These are phyloP conservation scores for Nannochloris sp. DNA, from an alignment of 139 green algal species.

Conservation along the genomic window DNA sequence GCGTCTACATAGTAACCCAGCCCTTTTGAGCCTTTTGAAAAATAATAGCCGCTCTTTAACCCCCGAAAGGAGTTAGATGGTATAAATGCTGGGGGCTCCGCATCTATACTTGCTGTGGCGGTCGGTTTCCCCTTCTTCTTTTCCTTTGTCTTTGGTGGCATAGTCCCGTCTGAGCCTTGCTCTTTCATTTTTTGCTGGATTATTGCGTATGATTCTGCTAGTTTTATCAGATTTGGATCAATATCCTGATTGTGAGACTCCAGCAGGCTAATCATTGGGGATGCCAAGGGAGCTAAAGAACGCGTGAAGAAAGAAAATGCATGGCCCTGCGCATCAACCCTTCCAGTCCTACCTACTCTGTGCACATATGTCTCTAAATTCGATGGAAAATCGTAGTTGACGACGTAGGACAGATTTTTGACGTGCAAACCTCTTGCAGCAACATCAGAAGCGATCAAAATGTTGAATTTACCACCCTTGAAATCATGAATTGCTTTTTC, in stretches of 20 bases:
- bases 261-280: constrained; percentile 54
- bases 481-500: constrained; percentile 59
- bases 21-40: too few species aligned
- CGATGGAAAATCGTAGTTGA: constrained; percentile 86
- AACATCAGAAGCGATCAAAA: constrained; percentile 80
- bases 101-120: neutral
- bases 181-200: constrained; percentile 26
- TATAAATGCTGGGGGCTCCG: constrained; percentile 15
- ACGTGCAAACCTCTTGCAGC: constrained; percentile 75
- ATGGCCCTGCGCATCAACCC: constrained; percentile 72
- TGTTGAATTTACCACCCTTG: constrained; percentile 52
- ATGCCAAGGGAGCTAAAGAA: constrained; percentile 52
- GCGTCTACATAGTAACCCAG: too few species aligned
- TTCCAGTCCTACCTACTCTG: constrained; percentile 79
- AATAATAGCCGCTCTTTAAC: too few species aligned
- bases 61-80: constrained; percentile 15
- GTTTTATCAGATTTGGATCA: constrained; percentile 66
- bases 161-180: neutral
- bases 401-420: constrained; percentile 60
- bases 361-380: constrained; percentile 87
- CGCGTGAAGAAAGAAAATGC: constrained; percentile 81
- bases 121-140: constrained; percentile 3
- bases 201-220: constrained; percentile 55
- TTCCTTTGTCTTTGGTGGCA: constrained; percentile 1
- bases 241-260: constrained; percentile 26